These are phyloP conservation scores for Nitzschia sp. DNA, from an alignment of 108 stramenopile genomes.

Conservation along the genomic window DNA sequence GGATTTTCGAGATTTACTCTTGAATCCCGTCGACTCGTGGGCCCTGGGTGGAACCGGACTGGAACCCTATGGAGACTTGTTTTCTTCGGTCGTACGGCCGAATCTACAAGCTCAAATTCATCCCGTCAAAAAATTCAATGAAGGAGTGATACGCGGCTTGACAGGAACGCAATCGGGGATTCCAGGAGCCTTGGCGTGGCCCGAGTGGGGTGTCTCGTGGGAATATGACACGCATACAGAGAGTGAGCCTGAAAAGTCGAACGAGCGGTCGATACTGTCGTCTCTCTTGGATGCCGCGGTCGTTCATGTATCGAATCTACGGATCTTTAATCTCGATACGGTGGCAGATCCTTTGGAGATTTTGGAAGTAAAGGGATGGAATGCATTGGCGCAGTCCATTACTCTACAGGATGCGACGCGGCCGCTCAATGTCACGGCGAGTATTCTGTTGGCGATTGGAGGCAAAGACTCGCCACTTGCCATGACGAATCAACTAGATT, in stretches of 20 bases:
- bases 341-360: slow-evolving; percentile 12
- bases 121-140: slow-evolving; percentile 11
- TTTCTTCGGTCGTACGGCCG: slow-evolving; percentile 28
- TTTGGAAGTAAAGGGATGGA: slow-evolving; percentile 17
- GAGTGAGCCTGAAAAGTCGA: not conserved
- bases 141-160: slow-evolving; percentile 2
- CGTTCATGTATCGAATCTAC: slow-evolving; percentile 25
- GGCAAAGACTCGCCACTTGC: slow-evolving; percentile 46
- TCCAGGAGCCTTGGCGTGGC: slow-evolving; percentile 4
- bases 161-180: slow-evolving; percentile 36
- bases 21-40: slow-evolving; percentile 32
- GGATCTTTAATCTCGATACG: slow-evolving; percentile 26
- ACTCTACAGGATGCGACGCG: not conserved
- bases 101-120: slow-evolving; percentile 19
- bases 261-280: too few species aligned
- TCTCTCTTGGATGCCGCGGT: slow-evolving; percentile 18
- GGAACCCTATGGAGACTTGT: slow-evolving; percentile 39
- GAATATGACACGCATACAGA: not conserved
- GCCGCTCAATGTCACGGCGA: slow-evolving; percentile 9
- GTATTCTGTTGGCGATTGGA: slow-evolving; percentile 41
- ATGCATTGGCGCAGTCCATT: slow-evolving; percentile 11
- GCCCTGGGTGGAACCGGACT: slow-evolving; percentile 28
- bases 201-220: not conserved
- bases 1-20: slow-evolving; percentile 74
- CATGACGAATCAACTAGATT: slow-evolving; percentile 45